Base-by-base conservation (phyloP, 2,329 filamentous ascomycete species). In the Cryphonectria nitschkei region DNA sequence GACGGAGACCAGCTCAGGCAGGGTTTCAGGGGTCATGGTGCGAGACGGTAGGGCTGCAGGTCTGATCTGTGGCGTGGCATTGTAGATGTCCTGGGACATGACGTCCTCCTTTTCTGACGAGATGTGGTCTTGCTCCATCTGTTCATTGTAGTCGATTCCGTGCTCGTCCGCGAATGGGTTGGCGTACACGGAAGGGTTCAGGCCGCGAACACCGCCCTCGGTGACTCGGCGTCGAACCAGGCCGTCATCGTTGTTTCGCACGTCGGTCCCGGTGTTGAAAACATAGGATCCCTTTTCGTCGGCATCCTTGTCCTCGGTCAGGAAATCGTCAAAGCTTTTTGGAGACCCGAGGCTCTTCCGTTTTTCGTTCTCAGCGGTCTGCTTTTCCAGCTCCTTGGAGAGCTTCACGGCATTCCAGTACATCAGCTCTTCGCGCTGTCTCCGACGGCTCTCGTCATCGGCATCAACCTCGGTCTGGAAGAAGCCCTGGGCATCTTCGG, bases 401-500 rank as follows among this genome's bases (percentile, higher is more conserved):
- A 72, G 37, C 70, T 73, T 73, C 29, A 73, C 19, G 46, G 72
- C 70, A 58, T 91, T 91, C 89, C 89, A 91, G 75, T 90, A 90
- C 79, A 90, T 82, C 72, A 91, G 77, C 78, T 91, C 89, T 75
- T 91, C 89, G 52, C 89, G 84, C 77, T 91, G 89, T 70, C 87
- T 82, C 74, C 86, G 85, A 68, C 86, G 84, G 32, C 84, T 87
- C 74, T 88, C 89, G 67, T 90, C 88, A 74, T 91, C 89, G 69
- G 88, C 89, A 46, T 90, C 89, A 32, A 90, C 84, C 43, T 86
- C 82, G 66, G 87, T 88, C 75, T 85, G 80, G 69, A 90, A 77
- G 76, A 91, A 91, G 11, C 88, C 89, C 68, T 90, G 85, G 70
- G 89, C 89, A 78, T 91, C 89, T 77, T 91, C 89, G 67, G 89